These are phyloP conservation scores for Eutrema yunnanense DNA, from an alignment of 345 rosid species.

Conservation along the genomic window DNA sequence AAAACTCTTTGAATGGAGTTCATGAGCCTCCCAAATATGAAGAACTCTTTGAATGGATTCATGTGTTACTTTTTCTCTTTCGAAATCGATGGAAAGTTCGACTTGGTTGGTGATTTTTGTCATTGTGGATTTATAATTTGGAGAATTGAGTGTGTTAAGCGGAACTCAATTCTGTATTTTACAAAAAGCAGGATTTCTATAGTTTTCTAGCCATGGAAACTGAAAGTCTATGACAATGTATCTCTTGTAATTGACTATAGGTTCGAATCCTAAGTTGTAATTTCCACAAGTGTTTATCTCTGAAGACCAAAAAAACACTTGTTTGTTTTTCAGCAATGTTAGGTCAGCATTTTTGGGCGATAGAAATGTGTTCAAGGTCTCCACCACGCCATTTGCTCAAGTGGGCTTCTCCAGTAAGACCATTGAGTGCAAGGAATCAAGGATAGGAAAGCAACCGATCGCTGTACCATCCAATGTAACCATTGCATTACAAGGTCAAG, in stretches of 20 bases:
- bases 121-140: neutral
- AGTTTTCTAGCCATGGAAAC: neutral
- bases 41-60: neutral
- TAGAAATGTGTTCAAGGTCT: constrained; percentile 37
- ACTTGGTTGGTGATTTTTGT: neutral
- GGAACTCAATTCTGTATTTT: neutral
- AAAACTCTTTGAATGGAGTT: neutral
- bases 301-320: neutral
- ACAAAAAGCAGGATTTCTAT: neutral
- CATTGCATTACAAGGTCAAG: constrained; percentile 59
- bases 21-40: neutral
- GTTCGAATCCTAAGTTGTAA: neutral
- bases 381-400: constrained; percentile 33
- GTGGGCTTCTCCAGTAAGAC: constrained; percentile 43
- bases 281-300: neutral
- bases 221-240: neutral
- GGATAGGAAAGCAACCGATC: constrained; percentile 87
- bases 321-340: neutral
- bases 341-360: constrained; percentile 69
- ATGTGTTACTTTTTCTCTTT: neutral
- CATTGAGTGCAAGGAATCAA: constrained; percentile 84
- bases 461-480: constrained; percentile 74
- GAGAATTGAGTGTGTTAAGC: neutral
- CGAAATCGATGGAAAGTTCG: neutral
- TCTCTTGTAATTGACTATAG: neutral